Percentiles rank a stretch among this genome's conserved stretches.
These are phyloP conservation scores for Mortierella sp. DNA, from an alignment of 371 early-diverging fungal genomes.

Conservation along the genomic window DNA sequence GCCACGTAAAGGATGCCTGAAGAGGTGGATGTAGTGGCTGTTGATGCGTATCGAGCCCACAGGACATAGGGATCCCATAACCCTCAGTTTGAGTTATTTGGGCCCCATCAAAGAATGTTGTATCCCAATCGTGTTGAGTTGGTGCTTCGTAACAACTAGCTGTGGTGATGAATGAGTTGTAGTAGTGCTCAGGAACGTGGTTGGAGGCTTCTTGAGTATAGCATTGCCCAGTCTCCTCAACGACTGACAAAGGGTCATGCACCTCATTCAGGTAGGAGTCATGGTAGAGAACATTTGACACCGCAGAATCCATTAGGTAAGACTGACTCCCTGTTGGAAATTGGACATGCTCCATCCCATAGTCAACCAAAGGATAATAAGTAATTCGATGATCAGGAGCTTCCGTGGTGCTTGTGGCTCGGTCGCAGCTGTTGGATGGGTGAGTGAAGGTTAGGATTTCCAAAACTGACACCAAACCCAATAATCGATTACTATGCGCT, in stretches of 20 bases:
- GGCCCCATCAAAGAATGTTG: background rate
- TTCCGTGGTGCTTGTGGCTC: background rate
- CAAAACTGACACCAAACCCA: background rate
- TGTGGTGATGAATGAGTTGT: background rate
- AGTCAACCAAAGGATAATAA: background rate
- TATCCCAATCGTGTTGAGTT: background rate
- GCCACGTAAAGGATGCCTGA: slow-evolving; percentile 26
- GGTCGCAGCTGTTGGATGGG: background rate
- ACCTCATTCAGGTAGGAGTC: background rate
- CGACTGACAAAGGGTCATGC: no score
- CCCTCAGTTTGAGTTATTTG: background rate
- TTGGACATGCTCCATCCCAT: background rate
- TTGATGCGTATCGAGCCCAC: background rate
- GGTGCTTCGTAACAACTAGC: background rate
- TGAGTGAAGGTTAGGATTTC: background rate
- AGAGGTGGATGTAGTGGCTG: background rate
- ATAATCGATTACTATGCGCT: background rate
- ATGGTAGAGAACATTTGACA: background rate
- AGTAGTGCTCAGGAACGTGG: background rate
- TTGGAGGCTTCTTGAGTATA: background rate
- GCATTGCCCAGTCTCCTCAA: background rate
- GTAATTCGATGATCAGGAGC: background rate
- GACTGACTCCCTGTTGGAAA: background rate
- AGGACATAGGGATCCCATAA: no score
- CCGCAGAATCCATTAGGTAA: background rate